Percentiles rank a stretch among this genome's conserved stretches.
These are phyloP conservation scores for Talaromyces adpressus DNA, from an alignment of 495 filamentous ascomycete genomes.

Conservation along the genomic window DNA sequence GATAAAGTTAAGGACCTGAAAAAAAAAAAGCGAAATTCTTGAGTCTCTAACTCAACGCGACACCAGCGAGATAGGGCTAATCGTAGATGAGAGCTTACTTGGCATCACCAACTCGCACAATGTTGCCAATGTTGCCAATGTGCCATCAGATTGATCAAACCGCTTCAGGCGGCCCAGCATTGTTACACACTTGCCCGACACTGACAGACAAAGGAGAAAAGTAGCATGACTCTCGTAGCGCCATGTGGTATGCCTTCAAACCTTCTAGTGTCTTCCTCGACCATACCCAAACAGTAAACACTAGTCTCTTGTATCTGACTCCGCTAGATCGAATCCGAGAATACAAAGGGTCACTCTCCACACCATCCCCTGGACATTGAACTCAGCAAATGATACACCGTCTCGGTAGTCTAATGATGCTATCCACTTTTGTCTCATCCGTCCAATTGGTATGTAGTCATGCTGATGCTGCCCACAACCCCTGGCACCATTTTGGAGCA, in stretches of 20 bases:
- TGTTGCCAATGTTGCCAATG: no score
- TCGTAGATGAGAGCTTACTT: no score
- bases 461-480: neutral
- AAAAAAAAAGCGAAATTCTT: neutral
- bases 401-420: neutral
- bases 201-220: neutral
- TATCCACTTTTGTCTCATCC: neutral
- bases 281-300: neutral
- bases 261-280: slow-evolving; percentile 1
- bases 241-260: neutral
- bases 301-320: neutral
- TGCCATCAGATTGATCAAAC: no score
- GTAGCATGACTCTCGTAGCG: neutral
- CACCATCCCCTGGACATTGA: neutral
- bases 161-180: neutral
- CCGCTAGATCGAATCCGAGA: neutral
- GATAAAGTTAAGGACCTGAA: neutral
- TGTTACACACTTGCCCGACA: neutral
- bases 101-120: no score
- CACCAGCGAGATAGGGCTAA: neutral
- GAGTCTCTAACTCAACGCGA: neutral
- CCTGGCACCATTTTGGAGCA: neutral
- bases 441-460: neutral
- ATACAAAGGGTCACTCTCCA: neutral
- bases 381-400: neutral